These are phyloP conservation scores for Stagonosporopsis vannaccii DNA, from an alignment of 2,329 filamentous ascomycete genomes.

Conservation along the genomic window DNA sequence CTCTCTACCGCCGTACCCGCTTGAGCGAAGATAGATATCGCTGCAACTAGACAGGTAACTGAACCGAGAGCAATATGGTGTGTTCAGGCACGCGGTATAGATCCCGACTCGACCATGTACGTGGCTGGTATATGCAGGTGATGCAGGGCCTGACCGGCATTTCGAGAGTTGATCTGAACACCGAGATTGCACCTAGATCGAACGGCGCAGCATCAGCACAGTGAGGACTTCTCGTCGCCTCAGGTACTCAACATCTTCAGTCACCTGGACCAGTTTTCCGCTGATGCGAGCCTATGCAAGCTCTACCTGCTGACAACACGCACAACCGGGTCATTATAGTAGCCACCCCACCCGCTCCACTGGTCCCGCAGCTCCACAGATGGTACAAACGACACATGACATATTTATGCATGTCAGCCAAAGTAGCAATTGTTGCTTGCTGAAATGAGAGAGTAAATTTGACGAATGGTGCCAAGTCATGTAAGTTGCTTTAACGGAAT, in stretches of 20 bases:
- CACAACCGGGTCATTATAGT: not conserved
- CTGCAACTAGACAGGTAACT: not conserved
- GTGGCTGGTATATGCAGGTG: not conserved
- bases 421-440: not conserved
- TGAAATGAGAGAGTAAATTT: not conserved
- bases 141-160: not conserved
- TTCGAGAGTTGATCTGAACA: not conserved
- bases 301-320: not conserved
- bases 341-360: not conserved
- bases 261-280: not conserved
- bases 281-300: constrained; percentile 4
- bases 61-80: not conserved
- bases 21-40: not conserved
- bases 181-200: not conserved
- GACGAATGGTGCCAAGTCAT: constrained; percentile 1
- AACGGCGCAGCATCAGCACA: not conserved
- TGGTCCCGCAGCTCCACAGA: constrained; percentile 1
- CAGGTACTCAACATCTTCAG: not conserved
- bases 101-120: not conserved
- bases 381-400: constrained; percentile 4
- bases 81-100: not conserved
- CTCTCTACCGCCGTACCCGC: not conserved
- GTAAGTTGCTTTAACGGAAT: not conserved
- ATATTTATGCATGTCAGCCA: constrained; percentile 8
- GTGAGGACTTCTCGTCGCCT: not conserved